Evolutionary conservation across 306 rosid species (phyloP).

Genomic region (Lagenaria siceraria): DNA sequence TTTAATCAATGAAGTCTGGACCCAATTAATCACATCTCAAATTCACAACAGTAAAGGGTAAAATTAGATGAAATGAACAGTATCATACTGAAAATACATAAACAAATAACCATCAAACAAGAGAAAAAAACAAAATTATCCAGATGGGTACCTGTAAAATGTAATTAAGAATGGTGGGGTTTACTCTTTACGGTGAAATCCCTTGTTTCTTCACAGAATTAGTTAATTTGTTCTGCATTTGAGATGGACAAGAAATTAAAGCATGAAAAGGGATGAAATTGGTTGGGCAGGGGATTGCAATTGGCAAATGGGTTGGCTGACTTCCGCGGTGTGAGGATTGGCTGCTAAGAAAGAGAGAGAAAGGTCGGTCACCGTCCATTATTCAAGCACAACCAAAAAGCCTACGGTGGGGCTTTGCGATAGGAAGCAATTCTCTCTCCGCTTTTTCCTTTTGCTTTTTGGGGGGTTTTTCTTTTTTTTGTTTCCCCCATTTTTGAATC

Average conservation of each 20-base stretch:
- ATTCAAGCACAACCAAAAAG: constrained; percentile 28
- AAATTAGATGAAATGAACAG: not conserved
- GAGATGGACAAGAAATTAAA: not conserved
- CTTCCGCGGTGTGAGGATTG: constrained; percentile 43
- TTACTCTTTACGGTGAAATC: not conserved
- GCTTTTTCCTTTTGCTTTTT: not conserved
- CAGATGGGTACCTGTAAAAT: constrained; percentile 4
- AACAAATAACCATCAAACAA: not conserved
- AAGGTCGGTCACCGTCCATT: constrained; percentile 50
- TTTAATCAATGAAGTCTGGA: not conserved
- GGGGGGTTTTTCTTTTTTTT: not conserved
- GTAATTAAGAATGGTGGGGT: not conserved
- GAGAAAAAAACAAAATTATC: not conserved
- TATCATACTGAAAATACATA: not conserved
- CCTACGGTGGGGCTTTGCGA: constrained; percentile 29
- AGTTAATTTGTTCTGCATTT: not conserved
- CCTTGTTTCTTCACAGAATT: not conserved
- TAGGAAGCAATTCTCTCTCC: constrained; percentile 3
- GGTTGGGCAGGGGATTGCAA: constrained; percentile 20
- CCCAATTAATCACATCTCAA: not conserved
- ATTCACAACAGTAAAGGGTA: not conserved
- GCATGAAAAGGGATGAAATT: not conserved
- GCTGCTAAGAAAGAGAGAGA: constrained; percentile 13
- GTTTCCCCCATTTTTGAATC: not conserved
- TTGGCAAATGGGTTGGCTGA: constrained; percentile 36